Base-by-base conservation (phyloP, 2,329 filamentous ascomycete genomes). In the Ambrosiella beaveri region DNA sequence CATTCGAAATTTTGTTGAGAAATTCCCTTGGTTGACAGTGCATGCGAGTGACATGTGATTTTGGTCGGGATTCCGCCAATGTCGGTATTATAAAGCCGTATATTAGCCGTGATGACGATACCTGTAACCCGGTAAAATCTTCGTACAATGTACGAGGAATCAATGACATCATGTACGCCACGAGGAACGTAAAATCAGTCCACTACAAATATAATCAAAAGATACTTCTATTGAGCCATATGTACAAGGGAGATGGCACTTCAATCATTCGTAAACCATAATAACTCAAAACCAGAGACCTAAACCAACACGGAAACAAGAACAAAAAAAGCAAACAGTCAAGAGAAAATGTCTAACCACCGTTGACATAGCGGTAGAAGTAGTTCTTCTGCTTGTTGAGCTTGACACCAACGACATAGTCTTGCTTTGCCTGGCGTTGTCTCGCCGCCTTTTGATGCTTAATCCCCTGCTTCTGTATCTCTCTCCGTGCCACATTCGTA, bases 371-470 rank as follows among this genome's bases (percentile, higher is more conserved):
- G 56, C 69, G 74, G 71, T 77, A 77, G 66, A 77, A 77, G 69
- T 77, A 80, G 64, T 72, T 73, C 67, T 79, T 77, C 69, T 94
- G 88, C 74, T 78, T 78, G 52, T 60, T 60, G 51, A 60, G 45
- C 47, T 60, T 60, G 27, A 60, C 61, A 7, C 61, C 61, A 39
- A 58, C 44, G 7, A 57, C 59, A 13, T 61, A 59, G 41, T 58
- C 60, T 17, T 59, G 57, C 56, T 62, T 59, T 35, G 60, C 56
- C n/a, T 56, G 47, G 52, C 41, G 52, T 36, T 17, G 13, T 17
- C 38, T 40, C 39, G 52, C 57, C 38, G 50, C 36, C 12, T 59
- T 58, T 44, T 61, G 56, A 27, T 57, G 50, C 55, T 51, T 57
- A 13, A 59, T 52, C n/a, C 47, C 58, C 19, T 59, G 57, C 41